A percentile compares a stretch with the other conserved stretches of the same genome.
phyloP scores from a whole-genome alignment of 1,284 basidiomycete species.

The Xerocomus cyaneibrunnescens region DNA sequence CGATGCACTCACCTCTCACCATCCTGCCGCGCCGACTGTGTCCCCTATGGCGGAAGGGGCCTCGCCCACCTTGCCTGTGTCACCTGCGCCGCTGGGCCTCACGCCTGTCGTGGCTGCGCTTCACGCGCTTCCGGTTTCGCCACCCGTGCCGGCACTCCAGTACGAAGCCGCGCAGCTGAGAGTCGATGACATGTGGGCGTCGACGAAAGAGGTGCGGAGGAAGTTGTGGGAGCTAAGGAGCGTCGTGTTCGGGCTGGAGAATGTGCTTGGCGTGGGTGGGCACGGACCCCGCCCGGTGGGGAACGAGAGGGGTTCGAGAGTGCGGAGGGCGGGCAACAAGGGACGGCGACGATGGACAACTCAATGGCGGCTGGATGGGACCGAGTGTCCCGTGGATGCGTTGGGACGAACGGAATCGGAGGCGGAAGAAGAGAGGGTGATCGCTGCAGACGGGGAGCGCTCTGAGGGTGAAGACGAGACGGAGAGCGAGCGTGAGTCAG shows the following conservation, averaged over 20 bases:
- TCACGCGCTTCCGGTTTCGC: slow-evolving; percentile 24
- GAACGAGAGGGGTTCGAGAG: slow-evolving; percentile 24
- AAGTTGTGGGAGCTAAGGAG: slow-evolving; percentile 63
- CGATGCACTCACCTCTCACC: slow-evolving; percentile 43
- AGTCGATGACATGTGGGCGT: slow-evolving; percentile 63
- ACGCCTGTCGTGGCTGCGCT: slow-evolving; percentile 26
- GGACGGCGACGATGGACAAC: slow-evolving; percentile 36
- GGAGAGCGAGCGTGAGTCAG: slow-evolving; percentile 27
- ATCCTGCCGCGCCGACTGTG: not conserved
- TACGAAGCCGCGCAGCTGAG: slow-evolving; percentile 72
- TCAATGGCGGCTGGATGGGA: slow-evolving; percentile 68
- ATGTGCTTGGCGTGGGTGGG: slow-evolving; percentile 20
- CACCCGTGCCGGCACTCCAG: slow-evolving; percentile 60
- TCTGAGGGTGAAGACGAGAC: slow-evolving; percentile 39
- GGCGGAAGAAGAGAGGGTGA: slow-evolving; percentile 62
- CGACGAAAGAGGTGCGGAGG: slow-evolving; percentile 57
- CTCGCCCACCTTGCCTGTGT: slow-evolving; percentile 2
- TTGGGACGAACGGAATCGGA: slow-evolving; percentile 72
- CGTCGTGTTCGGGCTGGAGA: slow-evolving; percentile 34
- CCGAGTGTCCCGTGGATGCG: slow-evolving; percentile 58
- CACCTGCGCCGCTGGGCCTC: slow-evolving; percentile 5
- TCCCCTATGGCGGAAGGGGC: not conserved
- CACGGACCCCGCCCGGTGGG: slow-evolving; percentile 39
- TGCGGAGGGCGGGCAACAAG: slow-evolving; percentile 16
- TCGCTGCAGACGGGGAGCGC: slow-evolving; percentile 24